Conservation (phyloP, 345 rosid genomes). For the Melastoma malabathricum region DNA sequence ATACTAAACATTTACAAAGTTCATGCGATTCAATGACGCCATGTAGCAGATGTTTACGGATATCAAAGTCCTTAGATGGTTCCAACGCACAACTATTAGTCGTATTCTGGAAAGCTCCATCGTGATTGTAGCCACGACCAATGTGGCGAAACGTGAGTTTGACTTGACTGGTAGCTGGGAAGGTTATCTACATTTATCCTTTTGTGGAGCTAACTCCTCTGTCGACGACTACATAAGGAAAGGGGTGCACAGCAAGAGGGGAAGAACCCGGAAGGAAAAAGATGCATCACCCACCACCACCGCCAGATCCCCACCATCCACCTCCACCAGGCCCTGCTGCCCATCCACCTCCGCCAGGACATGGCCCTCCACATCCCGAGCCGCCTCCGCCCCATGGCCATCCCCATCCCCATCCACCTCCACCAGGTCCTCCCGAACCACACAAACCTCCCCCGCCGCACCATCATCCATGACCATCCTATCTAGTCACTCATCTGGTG, state of each 20-base stretch:
- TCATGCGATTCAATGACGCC: no score
- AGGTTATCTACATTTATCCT: no score
- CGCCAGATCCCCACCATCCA: constrained; percentile 12
- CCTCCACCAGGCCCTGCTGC: constrained; percentile 7
- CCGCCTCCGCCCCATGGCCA: constrained; percentile 14
- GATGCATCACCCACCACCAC: constrained; percentile 8
- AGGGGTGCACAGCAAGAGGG: no score
- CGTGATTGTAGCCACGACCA: not conserved
- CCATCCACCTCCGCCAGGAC: constrained; percentile 6
- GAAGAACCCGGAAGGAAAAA: not conserved
- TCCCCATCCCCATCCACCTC: constrained; percentile 8
- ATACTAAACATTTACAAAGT: no score
- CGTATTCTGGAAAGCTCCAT: constrained; percentile 6
- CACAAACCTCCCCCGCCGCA: constrained; percentile 11
- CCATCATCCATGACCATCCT: constrained; percentile 7
- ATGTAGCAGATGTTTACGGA: no score
- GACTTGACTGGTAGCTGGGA: constrained; percentile 9
- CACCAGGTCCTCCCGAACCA: constrained; percentile 14
- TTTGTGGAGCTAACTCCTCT: no score
- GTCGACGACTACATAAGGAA: no score
- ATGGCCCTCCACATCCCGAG: constrained; percentile 12
- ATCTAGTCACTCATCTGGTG: constrained; percentile 2
- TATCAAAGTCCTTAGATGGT: no score
- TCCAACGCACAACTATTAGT: not conserved
- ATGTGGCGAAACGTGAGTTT: not conserved